Evolutionary conservation across 352 stramenopile genomes (phyloP).

Genomic region (Globisporangium carolinianum): DNA sequence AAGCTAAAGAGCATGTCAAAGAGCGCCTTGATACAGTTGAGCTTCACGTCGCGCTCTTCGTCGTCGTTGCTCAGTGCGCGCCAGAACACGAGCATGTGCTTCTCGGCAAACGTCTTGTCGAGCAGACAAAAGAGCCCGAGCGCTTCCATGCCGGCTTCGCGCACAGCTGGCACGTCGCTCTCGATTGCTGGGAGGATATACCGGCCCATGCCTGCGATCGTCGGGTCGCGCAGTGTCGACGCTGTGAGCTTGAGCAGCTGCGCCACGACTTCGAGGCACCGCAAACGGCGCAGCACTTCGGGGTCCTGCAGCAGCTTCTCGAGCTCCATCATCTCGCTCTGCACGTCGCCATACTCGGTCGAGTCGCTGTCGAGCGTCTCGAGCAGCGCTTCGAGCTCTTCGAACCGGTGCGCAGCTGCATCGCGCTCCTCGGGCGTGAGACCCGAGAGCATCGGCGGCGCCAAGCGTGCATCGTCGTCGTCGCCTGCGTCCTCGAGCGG

Average conservation of each 20-base stretch:
- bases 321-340: constrained; percentile 58
- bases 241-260: constrained; percentile 70
- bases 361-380: constrained; percentile 54
- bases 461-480: constrained; percentile 11
- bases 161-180: constrained; percentile 61
- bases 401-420: constrained; percentile 43
- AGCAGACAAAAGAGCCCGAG: constrained; percentile 66
- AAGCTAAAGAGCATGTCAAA: constrained; percentile 68
- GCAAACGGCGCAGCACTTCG: constrained; percentile 55
- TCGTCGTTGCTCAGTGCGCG: constrained; percentile 68
- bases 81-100: constrained; percentile 75
- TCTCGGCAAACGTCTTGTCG: constrained; percentile 57
- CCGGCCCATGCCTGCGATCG: constrained; percentile 53
- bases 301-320: constrained; percentile 69
- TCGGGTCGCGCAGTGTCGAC: constrained; percentile 57
- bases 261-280: constrained; percentile 66
- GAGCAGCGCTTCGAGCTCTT: constrained; percentile 53
- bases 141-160: constrained; percentile 68
- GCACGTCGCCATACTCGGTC: constrained; percentile 46
- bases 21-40: constrained; percentile 68
- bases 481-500: constrained; percentile 34
- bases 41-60: constrained; percentile 71
- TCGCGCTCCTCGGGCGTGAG: constrained; percentile 50
- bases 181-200: constrained; percentile 78
- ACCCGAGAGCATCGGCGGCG: constrained; percentile 18